Base-by-base conservation (phyloP, 768 basidiomycete genomes). In the Boletus rubescentipes region DNA sequence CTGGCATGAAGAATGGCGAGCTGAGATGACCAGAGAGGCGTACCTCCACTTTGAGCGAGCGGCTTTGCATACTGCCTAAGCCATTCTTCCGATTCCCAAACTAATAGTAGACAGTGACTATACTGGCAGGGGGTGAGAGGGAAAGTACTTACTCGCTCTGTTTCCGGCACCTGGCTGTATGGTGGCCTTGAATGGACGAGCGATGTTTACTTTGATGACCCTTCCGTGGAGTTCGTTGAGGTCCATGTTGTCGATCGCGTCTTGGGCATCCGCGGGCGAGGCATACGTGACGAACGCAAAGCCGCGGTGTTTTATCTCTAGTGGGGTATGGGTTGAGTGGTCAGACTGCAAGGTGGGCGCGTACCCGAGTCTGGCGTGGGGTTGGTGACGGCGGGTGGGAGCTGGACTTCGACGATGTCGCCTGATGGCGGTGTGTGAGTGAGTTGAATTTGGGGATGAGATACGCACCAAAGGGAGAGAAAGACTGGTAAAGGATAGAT, bases 201-300 rank as follows among this genome's bases (percentile, higher is more conserved):
- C 94, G 37, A 94, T 71, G 67, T 91, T 96, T 45, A 87, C 93
- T 74, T 87, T 90, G 57, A 91, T 72, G 47, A 89, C 86, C 54
- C 81, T 82, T 46, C 86, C 92, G 46, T 76, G 79, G 54, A 91
- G 77, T 67, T 95, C 94, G 65, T 96, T 97, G 72, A 95, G 75
- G 72, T 98, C 94, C 91, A 94, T 98, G 74, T 98, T 98, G 77
- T 98, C 96, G 56, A 98, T 96, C 29, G 96, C 96, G 68, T 98
- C 95, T 66, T 91, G 89, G 5, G 96, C 94, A 71, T 96, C 93
- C 21, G 81, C 80, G 9, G 89, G 67, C 8, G 86, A 87, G 11
- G 84, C 73, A 68, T 83, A 98, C 2, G 93, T 94, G 44, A 98
- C 83, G 67, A 98, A 98, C 9, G 87, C 96, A 73, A 94, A 98